Evolutionary conservation across 305 asterid genomes (phyloP), one percentile per base, ranked within the genome.

Genomic region (Fraxinus nigra): DNA sequence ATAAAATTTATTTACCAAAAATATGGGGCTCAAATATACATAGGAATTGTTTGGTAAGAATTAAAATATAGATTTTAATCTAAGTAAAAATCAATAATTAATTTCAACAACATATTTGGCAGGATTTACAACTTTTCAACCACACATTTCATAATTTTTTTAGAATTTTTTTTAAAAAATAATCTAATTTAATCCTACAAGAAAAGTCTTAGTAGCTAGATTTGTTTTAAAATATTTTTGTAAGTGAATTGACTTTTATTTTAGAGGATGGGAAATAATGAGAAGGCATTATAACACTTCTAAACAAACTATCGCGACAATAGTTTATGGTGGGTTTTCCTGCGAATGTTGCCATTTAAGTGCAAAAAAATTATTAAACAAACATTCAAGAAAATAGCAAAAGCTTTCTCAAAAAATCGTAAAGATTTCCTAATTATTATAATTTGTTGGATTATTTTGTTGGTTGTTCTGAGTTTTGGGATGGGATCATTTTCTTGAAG

Each of bases 401-500:
- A 54, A 18, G 1, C 10, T 61, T 22, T 61, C 70, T 22, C 13
- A 61, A 61, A 22, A 61, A 22, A 22, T 18, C 28, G 70, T 61
- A 20, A 7, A 61, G 32, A 8, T 61, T 61, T 61, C 32, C 13
- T 61, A 22, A 9, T 20, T 22, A 61, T 20, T 61, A 61, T 5
- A 38, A 13, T 59, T 79, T 69, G 48, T 67, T 37, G 72, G 82
- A 73, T 5, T 81, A 56, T 5, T 59, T 54, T 8, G 69, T 61
- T 61, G 70, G 32, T 3, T 22, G 5, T 67, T 74, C 38, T 34
- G 16, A 43, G 54, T 80, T 56, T 54, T 81, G 56, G 59, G 61
- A 30, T 82, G 84, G 87, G 87, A 78, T 83, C 80, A 24, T 81
- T 72, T 79, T 54, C 75, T 84, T 79, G 78, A 74, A 69, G 81